A percentile compares a stretch with the other conserved stretches of the same genome.
Conservation (phyloP, 1,139 yeast genomes). For the Yamadazyma sp. region DNA sequence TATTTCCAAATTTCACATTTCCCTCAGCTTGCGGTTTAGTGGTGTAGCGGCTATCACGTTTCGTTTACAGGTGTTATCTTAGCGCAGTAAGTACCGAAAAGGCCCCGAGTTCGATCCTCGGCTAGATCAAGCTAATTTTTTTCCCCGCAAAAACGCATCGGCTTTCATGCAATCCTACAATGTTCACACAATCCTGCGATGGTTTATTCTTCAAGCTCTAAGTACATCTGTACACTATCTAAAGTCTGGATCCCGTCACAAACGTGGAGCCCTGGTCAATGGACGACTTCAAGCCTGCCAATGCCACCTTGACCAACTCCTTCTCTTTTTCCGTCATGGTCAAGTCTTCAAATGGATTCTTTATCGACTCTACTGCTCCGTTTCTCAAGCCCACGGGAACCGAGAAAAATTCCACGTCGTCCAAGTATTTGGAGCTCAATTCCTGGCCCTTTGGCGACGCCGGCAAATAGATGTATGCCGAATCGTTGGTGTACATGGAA, state of each 20-base stretch:
- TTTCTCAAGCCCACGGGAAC: conserved; percentile 57
- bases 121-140: conserved; percentile 25
- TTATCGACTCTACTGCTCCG: conserved; percentile 49
- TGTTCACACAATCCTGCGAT: too few relatives aligned
- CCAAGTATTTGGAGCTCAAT: conserved; percentile 38
- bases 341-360: conserved; percentile 42
- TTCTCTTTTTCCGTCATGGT: conserved; percentile 42
- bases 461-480: conserved; percentile 61
- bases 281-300: conserved; percentile 53
- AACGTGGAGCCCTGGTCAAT: conserved; percentile 62
- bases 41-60: conserved; percentile 35
- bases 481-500: conserved; percentile 40
- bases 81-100: conserved; percentile 30
- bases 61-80: conserved; percentile 26
- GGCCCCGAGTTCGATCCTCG: conserved; percentile 39
- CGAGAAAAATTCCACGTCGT: conserved; percentile 55
- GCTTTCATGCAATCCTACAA: too few relatives aligned
- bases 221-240: too few relatives aligned
- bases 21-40: conserved; percentile 22
- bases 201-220: too few relatives aligned
- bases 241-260: conserved; percentile 50
- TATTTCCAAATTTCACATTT: not conserved
- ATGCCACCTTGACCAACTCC: conserved; percentile 49
- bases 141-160: too few relatives aligned
- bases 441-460: conserved; percentile 52